phyloP scores from a whole-genome alignment of 2,329 filamentous ascomycete species.

The Emergomyces orientalis region DNA sequence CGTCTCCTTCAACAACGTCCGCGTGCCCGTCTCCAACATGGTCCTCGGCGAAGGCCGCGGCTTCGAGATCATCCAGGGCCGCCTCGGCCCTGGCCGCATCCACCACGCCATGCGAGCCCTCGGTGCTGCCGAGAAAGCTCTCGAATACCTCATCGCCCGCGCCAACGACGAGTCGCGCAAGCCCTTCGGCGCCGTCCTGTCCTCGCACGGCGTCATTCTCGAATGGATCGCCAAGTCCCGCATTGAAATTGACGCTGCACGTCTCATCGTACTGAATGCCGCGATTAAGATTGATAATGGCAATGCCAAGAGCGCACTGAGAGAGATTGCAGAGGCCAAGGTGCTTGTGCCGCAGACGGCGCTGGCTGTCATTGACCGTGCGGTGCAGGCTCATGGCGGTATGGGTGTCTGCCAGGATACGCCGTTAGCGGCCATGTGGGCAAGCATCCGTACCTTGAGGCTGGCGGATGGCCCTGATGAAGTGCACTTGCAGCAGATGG shows the following conservation, averaged over 20 bases:
- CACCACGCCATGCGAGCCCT: conserved; percentile 97
- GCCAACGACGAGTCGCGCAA: conserved; percentile 88
- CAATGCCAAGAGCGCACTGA: conserved; percentile 79
- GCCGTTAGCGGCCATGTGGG: conserved; percentile 76
- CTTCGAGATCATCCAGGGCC: conserved; percentile 97
- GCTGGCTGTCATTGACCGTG: conserved; percentile 82
- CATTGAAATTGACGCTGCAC: conserved; percentile 86
- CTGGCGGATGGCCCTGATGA: conserved; percentile 94
- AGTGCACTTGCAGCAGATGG: conserved; percentile 62
- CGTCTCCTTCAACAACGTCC: conserved; percentile 79
- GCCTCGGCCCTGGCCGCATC: conserved; percentile 88
- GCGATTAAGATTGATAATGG: conserved; percentile 88
- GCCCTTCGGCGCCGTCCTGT: conserved; percentile 79
- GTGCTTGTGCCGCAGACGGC: conserved; percentile 76
- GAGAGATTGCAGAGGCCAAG: conserved; percentile 93
- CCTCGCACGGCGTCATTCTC: conserved; percentile 85
- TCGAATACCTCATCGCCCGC: conserved; percentile 90
- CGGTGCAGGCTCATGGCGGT: conserved; percentile 84
- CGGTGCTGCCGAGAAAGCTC: conserved; percentile 77
- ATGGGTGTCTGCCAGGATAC: conserved; percentile 92
- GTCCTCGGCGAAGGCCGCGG: conserved; percentile 88
- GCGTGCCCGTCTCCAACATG: conserved; percentile 73
- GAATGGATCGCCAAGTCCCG: conserved; percentile 90
- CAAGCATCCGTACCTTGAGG: conserved; percentile 67
- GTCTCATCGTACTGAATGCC: conserved; percentile 84